Evolutionary conservation across 192 early-diverging fungal species (phyloP).

Genomic region (Ambispora gerdemannii): DNA sequence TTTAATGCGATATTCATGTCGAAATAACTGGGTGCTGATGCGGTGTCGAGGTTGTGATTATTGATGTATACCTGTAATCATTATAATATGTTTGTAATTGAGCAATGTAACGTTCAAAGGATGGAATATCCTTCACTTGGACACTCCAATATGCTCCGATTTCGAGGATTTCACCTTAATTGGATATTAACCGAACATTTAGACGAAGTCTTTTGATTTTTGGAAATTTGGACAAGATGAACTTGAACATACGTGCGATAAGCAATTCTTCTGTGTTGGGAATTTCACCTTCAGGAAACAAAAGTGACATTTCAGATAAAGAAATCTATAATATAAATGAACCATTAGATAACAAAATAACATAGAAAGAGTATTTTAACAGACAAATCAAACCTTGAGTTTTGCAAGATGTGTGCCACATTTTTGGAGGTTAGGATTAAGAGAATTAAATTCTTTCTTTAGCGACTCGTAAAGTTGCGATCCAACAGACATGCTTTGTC

Average conservation of each 20-base stretch:
- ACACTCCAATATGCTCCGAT: constrained; percentile 87
- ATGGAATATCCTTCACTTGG: constrained; percentile 79
- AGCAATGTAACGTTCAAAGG: constrained; percentile 94
- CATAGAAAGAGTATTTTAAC: not conserved
- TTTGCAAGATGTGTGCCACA: constrained; percentile 62
- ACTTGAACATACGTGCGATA: constrained; percentile 48
- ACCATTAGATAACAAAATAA: not conserved
- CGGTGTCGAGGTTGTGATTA: no score
- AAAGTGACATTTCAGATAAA: constrained; percentile 47
- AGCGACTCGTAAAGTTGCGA: constrained; percentile 51
- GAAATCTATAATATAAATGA: constrained; percentile 39
- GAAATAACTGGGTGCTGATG: no score
- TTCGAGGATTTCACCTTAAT: constrained; percentile 88
- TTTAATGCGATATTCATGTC: no score
- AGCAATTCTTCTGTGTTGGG: constrained; percentile 45
- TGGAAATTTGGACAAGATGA: no score
- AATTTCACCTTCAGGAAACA: constrained; percentile 43
- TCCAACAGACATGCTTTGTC: no score
- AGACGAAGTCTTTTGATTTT: not conserved
- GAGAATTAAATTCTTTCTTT: constrained; percentile 64
- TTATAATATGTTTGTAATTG: constrained; percentile 90
- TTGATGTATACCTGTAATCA: constrained; percentile 65
- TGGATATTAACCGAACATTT: constrained; percentile 17
- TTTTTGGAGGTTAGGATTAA: constrained; percentile 65
- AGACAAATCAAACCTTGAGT: constrained; percentile 58